Evolutionary conservation across 208 protist genomes (phyloP).

Genomic region (Plasmodiophora brassicae): DNA sequence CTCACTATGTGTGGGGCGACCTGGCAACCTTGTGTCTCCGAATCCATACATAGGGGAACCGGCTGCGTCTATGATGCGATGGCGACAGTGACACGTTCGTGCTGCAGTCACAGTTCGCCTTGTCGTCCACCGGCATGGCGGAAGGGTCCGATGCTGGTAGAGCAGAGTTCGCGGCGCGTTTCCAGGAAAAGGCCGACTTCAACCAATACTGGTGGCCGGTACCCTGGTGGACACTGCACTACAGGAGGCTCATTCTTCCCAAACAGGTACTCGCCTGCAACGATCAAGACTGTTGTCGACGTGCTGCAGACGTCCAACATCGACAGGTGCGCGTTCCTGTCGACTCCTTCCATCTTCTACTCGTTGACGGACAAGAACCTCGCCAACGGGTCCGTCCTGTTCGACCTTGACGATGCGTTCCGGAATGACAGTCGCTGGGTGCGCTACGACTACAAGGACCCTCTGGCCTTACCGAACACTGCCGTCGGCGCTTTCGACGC

Average conservation of each 20-base stretch:
- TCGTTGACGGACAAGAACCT: not conserved
- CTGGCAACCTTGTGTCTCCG: no score
- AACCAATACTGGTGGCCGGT: slow-evolving; percentile 4
- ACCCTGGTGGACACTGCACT: not conserved
- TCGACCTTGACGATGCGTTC: slow-evolving; percentile 30
- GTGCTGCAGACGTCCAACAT: not conserved
- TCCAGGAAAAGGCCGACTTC: not conserved
- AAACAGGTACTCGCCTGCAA: slow-evolving; percentile 38
- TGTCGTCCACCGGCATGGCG: no score
- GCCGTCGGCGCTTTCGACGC: slow-evolving; percentile 13
- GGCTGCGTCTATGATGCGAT: no score
- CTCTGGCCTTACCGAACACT: not conserved
- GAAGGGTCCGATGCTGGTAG: no score
- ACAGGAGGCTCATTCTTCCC: not conserved
- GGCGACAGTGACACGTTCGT: no score
- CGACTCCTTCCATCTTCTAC: slow-evolving; percentile 41
- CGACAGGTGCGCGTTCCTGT: slow-evolving; percentile 14
- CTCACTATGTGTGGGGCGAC: no score
- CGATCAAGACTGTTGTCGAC: slow-evolving; percentile 22
- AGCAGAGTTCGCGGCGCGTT: not conserved
- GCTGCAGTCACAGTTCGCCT: no score
- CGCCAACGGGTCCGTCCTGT: not conserved
- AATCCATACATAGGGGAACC: no score
- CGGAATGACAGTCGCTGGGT: not conserved
- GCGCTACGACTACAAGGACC: slow-evolving; percentile 36